Conservation (phyloP, 306 rosid species). For the Prunus armeniaca region DNA sequence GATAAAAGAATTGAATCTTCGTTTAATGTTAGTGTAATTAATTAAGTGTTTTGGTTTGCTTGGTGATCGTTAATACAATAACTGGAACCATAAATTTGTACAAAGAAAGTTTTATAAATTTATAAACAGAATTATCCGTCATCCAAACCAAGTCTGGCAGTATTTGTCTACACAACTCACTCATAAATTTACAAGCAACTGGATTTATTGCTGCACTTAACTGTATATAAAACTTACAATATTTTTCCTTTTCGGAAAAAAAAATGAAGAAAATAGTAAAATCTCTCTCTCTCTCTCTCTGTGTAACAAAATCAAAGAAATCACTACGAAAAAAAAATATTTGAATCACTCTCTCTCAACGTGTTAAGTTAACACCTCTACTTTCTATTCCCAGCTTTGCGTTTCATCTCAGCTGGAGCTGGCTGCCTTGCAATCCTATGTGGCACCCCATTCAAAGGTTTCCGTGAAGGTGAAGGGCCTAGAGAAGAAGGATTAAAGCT, state of each 20-base stretch:
- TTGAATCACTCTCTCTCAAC: conserved; percentile 29
- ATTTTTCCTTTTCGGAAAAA: conserved; percentile 4
- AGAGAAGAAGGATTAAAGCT: conserved; percentile 50
- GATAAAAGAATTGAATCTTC: neutral
- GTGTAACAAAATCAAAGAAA: conserved; percentile 36
- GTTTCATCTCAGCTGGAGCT: conserved; percentile 71
- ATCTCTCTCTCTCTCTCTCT: conserved; percentile 22
- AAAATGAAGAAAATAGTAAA: conserved; percentile 21
- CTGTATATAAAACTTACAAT: conserved; percentile 45
- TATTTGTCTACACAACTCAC: conserved; percentile 16
- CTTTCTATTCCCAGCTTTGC: conserved; percentile 69
- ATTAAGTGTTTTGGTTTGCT: no score
- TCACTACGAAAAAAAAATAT: conserved; percentile 8
- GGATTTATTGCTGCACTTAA: conserved; percentile 72
- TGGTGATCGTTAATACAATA: no score
- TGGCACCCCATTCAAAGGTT: conserved; percentile 51
- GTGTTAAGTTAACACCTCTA: conserved; percentile 35
- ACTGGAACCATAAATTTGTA: no score
- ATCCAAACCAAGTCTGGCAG: conserved; percentile 31
- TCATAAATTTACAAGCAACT: conserved; percentile 60
- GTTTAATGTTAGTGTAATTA: neutral
- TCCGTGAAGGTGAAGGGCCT: conserved; percentile 82
- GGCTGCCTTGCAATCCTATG: conserved; percentile 66
- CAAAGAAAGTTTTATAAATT: neutral
- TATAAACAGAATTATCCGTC: conserved; percentile 13